Base-by-base conservation (phyloP, 1,284 basidiomycete species). In the Ganoderma multipileum region DNA sequence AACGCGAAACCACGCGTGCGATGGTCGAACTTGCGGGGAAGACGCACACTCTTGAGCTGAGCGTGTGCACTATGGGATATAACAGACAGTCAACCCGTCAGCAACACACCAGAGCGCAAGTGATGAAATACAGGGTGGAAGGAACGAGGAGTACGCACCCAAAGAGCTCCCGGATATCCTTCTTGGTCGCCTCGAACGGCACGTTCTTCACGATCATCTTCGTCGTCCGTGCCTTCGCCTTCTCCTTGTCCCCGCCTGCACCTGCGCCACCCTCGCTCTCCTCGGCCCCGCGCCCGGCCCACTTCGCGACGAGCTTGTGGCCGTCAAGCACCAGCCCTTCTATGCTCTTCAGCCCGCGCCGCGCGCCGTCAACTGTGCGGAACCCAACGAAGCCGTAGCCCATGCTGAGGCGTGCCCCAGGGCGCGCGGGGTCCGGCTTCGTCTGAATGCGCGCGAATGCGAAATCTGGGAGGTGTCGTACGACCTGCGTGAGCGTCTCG, bases 141-240 rank as follows among this genome's bases (percentile, higher is more conserved):
- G n/a, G 65, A 57, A 30, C 44, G 70, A 61, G 67, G 73, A 73
- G 3, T 11, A 85, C 91, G 64, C 73, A 95, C 93, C 91, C 87
- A 80, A 98, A 97, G 36, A 99, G 81, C 71, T 95, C 92, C 64
- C 93, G 86, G 26, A 99, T 87, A 74, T 99, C 97, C 82, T 94
- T 95, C 84, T 95, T 96, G 55, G 92, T 94, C 60, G 93, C 95
- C 81, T 99, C 97, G 83, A 99, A 99, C 26, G 97, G 96, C 70
- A 99, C 85, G 78, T 99, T 99, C 87, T 99, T 99, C 75, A 99
- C 94, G 60, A 99, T 88, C 84, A 99, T 90, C 87, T 97, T 96
- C 71, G 95, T 94, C 70, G 91, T 91, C 75, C 84, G 85, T 64
- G 76, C 80, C 41, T 76, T 82, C n/a, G 76, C 79, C 69, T 77